These are phyloP conservation scores for Misopates orontium DNA, from an alignment of 257 asterid genomes.

Conservation along the genomic window DNA sequence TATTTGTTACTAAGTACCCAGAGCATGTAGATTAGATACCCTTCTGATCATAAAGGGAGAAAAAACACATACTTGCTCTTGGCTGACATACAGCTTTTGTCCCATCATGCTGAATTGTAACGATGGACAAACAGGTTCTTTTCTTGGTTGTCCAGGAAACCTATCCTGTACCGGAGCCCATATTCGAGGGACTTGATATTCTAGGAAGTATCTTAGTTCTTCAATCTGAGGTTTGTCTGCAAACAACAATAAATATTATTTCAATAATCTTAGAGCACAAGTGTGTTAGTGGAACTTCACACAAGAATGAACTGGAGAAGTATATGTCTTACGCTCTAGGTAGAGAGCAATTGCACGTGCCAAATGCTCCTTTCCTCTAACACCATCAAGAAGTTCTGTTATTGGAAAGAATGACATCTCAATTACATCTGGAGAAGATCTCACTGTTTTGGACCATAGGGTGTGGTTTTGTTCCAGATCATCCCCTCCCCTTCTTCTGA, in stretches of 20 bases:
- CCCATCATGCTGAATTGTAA: conserved; percentile 94
- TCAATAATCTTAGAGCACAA: conserved; percentile 7
- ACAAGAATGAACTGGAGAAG: background rate
- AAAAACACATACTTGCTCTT: conserved; percentile 60
- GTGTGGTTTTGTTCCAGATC: conserved; percentile 82
- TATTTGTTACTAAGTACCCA: no score
- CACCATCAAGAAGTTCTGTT: conserved; percentile 70
- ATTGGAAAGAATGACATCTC: conserved; percentile 78
- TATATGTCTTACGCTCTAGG: conserved; percentile 62
- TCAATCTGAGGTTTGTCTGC: conserved; percentile 91
- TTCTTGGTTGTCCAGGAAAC: conserved; percentile 75
- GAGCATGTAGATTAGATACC: no score
- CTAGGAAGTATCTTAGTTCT: conserved; percentile 80
- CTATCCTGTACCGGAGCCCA: conserved; percentile 80
- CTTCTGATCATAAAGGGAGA: background rate
- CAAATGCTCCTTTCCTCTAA: conserved; percentile 64
- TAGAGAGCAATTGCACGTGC: conserved; percentile 71
- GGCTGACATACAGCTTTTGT: conserved; percentile 79
- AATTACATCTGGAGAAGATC: conserved; percentile 80
- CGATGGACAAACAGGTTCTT: conserved; percentile 83
- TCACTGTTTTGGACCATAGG: conserved; percentile 69
- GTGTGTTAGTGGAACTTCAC: conserved; percentile 4
- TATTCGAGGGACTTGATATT: conserved; percentile 74
- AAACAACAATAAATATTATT: conserved; percentile 22
- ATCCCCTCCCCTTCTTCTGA: conserved; percentile 90